Evolutionary conservation across 192 early-diverging fungal genomes (phyloP).

Genomic region (Coemansia erecta): DNA sequence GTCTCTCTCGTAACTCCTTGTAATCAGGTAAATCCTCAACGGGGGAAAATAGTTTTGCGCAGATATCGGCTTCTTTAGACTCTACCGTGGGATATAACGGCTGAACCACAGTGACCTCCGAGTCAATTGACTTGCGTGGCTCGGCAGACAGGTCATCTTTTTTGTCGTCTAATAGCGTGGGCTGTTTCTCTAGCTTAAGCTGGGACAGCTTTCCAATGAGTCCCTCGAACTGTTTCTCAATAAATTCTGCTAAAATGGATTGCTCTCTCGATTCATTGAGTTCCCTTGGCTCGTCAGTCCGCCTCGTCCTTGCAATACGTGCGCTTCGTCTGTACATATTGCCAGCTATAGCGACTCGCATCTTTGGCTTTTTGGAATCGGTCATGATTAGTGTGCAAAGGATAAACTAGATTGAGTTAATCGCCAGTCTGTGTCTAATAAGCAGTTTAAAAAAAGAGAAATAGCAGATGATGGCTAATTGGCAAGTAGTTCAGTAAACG

Average conservation of each 20-base stretch:
- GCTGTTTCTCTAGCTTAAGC: neutral
- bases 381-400: too few species aligned
- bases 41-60: constrained; percentile 21
- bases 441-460: too few species aligned
- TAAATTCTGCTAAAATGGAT: neutral
- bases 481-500: too few species aligned
- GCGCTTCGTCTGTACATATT: too few species aligned
- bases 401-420: too few species aligned
- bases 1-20: neutral
- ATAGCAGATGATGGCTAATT: too few species aligned
- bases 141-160: neutral
- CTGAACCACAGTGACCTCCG: constrained; percentile 12
- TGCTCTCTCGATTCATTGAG: neutral
- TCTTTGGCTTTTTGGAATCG: too few species aligned
- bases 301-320: too few species aligned
- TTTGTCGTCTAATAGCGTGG: neutral
- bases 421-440: too few species aligned
- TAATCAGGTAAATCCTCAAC: constrained; percentile 10
- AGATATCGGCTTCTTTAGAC: constrained; percentile 25
- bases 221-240: constrained; percentile 21
- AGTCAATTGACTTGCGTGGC: constrained; percentile 10
- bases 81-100: constrained; percentile 2
- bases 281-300: too few species aligned
- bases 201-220: constrained; percentile 23
- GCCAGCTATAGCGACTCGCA: too few species aligned